Evolutionary conservation across 1,139 yeast species (phyloP).

Genomic region (Magnusiomyces suaveolens): DNA sequence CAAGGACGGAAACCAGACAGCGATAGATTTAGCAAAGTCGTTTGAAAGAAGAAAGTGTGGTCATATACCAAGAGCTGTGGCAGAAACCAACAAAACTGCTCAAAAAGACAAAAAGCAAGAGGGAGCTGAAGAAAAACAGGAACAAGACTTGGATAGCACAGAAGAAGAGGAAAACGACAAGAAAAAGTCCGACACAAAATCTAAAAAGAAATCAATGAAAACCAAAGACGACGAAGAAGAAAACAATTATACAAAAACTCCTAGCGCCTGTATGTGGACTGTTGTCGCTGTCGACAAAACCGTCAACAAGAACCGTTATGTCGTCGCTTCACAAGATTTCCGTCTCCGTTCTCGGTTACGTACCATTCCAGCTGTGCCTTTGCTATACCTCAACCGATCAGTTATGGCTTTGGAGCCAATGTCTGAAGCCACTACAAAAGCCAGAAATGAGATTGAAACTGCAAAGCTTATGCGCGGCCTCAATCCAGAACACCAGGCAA

Average conservation of each 20-base stretch:
- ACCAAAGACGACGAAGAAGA: neutral
- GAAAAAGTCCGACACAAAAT: neutral
- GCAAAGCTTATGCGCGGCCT: slow-evolving; percentile 68
- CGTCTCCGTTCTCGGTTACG: slow-evolving; percentile 60
- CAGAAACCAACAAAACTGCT: slow-evolving; percentile 6
- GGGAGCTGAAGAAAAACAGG: slow-evolving; percentile 9
- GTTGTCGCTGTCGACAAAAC: slow-evolving; percentile 58
- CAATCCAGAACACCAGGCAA: slow-evolving; percentile 6
- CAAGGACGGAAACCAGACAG: slow-evolving; percentile 55
- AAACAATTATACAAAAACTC: slow-evolving; percentile 35
- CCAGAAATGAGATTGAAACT: slow-evolving; percentile 47
- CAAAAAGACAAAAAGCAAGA: slow-evolving; percentile 12
- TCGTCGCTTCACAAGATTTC: slow-evolving; percentile 75
- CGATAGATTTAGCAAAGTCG: slow-evolving; percentile 67
- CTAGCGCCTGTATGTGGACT: slow-evolving; percentile 66
- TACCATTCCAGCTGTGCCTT: slow-evolving; percentile 78
- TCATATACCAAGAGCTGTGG: slow-evolving; percentile 29
- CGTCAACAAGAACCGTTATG: slow-evolving; percentile 77
- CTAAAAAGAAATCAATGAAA: neutral
- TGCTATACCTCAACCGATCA: slow-evolving; percentile 75
- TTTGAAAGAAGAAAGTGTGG: slow-evolving; percentile 74
- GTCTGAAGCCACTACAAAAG: slow-evolving; percentile 56
- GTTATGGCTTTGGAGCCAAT: slow-evolving; percentile 96
- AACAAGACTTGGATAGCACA: slow-evolving; percentile 6
- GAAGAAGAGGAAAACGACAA: neutral